Evolutionary conservation across 129 eudicot genomes (phyloP).

Genomic region (Centella asiatica): DNA sequence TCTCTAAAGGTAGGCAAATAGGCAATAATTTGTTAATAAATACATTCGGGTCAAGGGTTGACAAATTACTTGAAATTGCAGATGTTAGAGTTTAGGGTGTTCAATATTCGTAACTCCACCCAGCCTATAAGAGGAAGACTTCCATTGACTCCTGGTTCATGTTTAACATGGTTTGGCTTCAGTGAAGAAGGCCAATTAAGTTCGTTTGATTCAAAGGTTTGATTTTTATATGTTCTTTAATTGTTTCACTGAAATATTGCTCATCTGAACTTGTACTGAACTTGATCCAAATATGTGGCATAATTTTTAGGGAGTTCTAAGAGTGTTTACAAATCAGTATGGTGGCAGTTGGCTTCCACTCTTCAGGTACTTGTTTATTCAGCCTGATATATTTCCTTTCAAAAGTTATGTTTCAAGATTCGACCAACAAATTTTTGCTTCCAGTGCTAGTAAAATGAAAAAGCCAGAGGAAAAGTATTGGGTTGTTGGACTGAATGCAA

Average conservation of each 20-base stretch:
- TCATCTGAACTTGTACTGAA: conserved; percentile 1
- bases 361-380: conserved; percentile 54
- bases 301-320: conserved; percentile 59
- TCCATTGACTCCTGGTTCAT: conserved; percentile 84
- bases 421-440: not conserved
- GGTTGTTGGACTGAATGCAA: conserved; percentile 79
- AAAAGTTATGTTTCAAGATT: conserved; percentile 3
- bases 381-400: conserved; percentile 5
- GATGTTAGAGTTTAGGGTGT: conserved; percentile 77
- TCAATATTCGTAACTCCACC: conserved; percentile 51
- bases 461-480: conserved; percentile 81
- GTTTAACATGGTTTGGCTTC: conserved; percentile 83
- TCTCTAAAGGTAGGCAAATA: too few relatives aligned
- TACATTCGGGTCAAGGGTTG: not conserved
- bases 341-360: conserved; percentile 95
- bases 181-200: conserved; percentile 92
- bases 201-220: conserved; percentile 89
- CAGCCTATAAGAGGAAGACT: conserved; percentile 60
- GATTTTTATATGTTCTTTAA: conserved; percentile 2
- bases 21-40: too few relatives aligned
- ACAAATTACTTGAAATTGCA: conserved; percentile 19
- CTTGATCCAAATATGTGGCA: conserved; percentile 2
- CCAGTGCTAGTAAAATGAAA: conserved; percentile 68
- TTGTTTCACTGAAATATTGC: conserved; percentile 2
- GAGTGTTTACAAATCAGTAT: conserved; percentile 65